Evolutionary conservation across 108 stramenopile species (phyloP).

Genomic region (Pelagomonas calceolata): DNA sequence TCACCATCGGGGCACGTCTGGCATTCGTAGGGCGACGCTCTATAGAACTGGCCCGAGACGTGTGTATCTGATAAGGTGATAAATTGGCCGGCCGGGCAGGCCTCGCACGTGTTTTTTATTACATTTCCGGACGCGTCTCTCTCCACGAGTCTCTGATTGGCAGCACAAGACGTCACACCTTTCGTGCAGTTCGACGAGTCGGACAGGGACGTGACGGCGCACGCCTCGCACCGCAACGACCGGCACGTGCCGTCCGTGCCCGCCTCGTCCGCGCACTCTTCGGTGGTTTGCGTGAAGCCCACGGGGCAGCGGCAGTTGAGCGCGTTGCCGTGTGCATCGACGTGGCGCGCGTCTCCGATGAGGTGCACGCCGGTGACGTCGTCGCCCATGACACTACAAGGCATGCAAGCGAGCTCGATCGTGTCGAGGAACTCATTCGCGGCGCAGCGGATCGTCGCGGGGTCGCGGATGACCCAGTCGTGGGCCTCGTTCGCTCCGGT

Average conservation of each 20-base stretch:
- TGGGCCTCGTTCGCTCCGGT: too few relatives aligned
- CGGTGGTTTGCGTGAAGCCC: too few relatives aligned
- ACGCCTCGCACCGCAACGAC: background rate
- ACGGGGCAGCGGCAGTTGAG: too few relatives aligned
- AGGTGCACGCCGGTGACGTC: too few relatives aligned
- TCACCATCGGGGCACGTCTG: constrained; percentile 47
- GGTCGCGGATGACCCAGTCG: too few relatives aligned
- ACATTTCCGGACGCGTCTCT: constrained; percentile 15
- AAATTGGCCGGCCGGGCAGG: constrained; percentile 19
- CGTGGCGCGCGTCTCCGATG: too few relatives aligned
- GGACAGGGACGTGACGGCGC: constrained; percentile 4
- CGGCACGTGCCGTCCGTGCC: background rate
- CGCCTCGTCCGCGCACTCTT: too few relatives aligned
- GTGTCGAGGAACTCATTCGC: too few relatives aligned
- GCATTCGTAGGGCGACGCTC: constrained; percentile 30
- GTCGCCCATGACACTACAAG: too few relatives aligned
- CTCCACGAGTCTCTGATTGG: constrained; percentile 21
- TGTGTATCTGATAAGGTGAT: constrained; percentile 2
- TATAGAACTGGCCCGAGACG: constrained; percentile 31
- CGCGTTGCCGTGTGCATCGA: too few relatives aligned
- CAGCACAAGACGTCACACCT: constrained; percentile 18
- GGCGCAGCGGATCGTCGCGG: too few relatives aligned
- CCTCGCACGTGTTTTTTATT: constrained; percentile 18
- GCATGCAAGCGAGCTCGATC: too few relatives aligned
- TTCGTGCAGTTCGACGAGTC: constrained; percentile 12